Conservation (phyloP, 2,329 filamentous ascomycete species). For the Colletotrichum noveboracense region DNA sequence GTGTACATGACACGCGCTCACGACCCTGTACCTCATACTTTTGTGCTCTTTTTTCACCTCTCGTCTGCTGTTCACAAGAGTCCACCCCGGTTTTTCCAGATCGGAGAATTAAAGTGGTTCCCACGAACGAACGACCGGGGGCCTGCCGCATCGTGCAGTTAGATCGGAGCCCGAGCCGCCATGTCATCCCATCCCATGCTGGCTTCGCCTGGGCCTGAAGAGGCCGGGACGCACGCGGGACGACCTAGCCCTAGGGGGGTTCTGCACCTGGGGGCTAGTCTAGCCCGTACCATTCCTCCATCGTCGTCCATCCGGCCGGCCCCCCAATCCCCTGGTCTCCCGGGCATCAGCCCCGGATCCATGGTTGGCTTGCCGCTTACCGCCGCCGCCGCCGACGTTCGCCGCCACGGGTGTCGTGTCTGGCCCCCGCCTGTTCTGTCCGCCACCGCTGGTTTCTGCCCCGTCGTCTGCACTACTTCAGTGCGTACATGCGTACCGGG, state of each 20-base stretch:
- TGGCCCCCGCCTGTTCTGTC: not conserved
- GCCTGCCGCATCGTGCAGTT: constrained; percentile 19
- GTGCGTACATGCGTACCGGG: constrained; percentile 79
- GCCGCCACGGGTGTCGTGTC: not conserved
- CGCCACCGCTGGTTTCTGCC: constrained; percentile 9
- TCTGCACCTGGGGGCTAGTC: not conserved
- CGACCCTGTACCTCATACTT: not conserved
- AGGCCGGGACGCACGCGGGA: not conserved
- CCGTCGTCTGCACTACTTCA: constrained; percentile 47
- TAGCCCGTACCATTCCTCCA: not conserved
- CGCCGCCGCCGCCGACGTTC: not conserved
- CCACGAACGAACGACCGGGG: constrained; percentile 17
- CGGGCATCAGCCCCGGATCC: constrained; percentile 4
- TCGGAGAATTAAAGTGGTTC: constrained; percentile 21
- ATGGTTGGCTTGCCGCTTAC: constrained; percentile 16
- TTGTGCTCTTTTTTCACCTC: not conserved
- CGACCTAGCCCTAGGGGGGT: not conserved
- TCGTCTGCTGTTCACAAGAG: not conserved
- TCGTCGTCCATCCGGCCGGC: constrained; percentile 1
- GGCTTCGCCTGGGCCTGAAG: not conserved
- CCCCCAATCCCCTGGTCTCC: not conserved
- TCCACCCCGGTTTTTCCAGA: constrained; percentile 6
- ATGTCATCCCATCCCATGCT: constrained; percentile 12
- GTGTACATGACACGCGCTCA: not conserved
- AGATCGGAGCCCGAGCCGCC: constrained; percentile 21